These are phyloP conservation scores for Tarenaya hassleriana DNA, from an alignment of 345 rosid species.

Conservation along the genomic window DNA sequence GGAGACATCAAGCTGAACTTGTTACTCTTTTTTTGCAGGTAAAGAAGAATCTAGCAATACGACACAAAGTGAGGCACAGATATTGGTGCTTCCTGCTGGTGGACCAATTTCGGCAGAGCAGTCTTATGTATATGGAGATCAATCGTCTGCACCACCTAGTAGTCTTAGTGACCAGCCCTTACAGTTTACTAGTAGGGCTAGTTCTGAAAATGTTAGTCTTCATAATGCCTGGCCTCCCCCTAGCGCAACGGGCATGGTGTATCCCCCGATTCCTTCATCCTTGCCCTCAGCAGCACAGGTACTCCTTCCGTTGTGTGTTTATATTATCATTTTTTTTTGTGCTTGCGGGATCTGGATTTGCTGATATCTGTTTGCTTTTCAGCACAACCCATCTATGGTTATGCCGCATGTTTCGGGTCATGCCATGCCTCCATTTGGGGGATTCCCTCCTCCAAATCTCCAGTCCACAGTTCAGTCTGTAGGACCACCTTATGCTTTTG, in stretches of 20 bases:
- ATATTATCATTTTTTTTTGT: slow-evolving; percentile 5
- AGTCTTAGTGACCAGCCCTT: slow-evolving; percentile 62
- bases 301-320: slow-evolving; percentile 16
- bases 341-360: slow-evolving; percentile 3
- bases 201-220: slow-evolving; percentile 42
- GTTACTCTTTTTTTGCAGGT: slow-evolving; percentile 20
- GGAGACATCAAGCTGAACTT: slow-evolving; percentile 10
- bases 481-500: slow-evolving; percentile 45
- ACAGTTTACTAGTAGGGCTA: slow-evolving; percentile 58
- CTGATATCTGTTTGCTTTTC: slow-evolving; percentile 27
- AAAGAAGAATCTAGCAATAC: slow-evolving; percentile 24
- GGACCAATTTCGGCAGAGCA: slow-evolving; percentile 38
- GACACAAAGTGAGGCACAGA: slow-evolving; percentile 29
- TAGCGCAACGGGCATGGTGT: slow-evolving; percentile 41
- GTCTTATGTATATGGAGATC: slow-evolving; percentile 56
- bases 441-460: slow-evolving; percentile 57
- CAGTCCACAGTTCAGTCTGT: slow-evolving; percentile 49
- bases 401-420: slow-evolving; percentile 57
- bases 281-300: slow-evolving; percentile 57
- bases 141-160: slow-evolving; percentile 35
- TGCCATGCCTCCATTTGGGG: slow-evolving; percentile 54
- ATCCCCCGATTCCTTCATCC: slow-evolving; percentile 54
- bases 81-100: slow-evolving; percentile 35
- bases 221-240: slow-evolving; percentile 59
- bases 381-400: slow-evolving; percentile 57